Conservation (phyloP, 2,329 filamentous ascomycete species). For the Trichoderma sp. region DNA sequence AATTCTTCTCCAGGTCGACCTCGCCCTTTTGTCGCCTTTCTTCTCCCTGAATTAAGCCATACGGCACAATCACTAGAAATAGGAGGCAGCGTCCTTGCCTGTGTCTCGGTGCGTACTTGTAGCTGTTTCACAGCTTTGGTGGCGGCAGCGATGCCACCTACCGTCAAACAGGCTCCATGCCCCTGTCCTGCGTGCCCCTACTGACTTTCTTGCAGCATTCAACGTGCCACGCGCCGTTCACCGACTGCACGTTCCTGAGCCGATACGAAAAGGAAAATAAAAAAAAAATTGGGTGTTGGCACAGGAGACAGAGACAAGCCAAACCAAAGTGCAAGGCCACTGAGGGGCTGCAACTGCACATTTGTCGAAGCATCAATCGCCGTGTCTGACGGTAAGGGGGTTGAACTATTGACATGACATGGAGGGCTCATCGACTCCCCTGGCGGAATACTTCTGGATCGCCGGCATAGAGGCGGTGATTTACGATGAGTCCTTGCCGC, state of each 20-base stretch:
- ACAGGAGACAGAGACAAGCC: not conserved
- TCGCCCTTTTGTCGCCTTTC: not conserved
- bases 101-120: conserved; percentile 16
- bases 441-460: conserved; percentile 76
- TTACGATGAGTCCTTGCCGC: conserved; percentile 55
- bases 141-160: conserved; percentile 19
- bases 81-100: not conserved
- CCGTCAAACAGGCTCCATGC: conserved; percentile 17
- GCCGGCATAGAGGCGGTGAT: conserved; percentile 67
- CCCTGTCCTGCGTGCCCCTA: conserved; percentile 22
- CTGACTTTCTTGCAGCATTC: conserved; percentile 20
- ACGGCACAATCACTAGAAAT: not conserved
- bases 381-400: conserved; percentile 25
- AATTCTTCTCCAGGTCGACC: not conserved
- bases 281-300: not conserved
- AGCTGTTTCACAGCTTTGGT: conserved; percentile 19
- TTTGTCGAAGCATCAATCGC: not conserved
- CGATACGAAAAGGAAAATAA: not conserved
- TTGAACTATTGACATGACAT: conserved; percentile 47
- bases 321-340: not conserved
- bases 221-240: conserved; percentile 21
- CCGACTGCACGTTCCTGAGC: conserved; percentile 12
- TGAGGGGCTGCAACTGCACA: conserved; percentile 8
- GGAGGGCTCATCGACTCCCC: conserved; percentile 61
- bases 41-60: not conserved